Evolutionary conservation across 2,329 filamentous ascomycete genomes (phyloP).

Genomic region (Blumeriella jaapii): DNA sequence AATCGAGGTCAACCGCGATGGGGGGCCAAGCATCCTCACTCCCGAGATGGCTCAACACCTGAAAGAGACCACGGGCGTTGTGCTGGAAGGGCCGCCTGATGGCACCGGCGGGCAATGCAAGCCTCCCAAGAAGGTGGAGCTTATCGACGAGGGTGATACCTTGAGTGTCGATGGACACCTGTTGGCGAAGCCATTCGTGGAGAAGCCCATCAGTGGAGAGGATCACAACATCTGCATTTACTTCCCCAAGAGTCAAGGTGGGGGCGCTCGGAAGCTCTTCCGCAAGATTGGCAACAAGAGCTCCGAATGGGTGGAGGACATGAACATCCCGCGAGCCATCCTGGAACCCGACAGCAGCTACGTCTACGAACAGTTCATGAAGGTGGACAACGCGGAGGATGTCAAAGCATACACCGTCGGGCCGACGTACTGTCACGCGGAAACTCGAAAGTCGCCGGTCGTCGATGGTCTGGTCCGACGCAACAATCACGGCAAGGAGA

Average conservation of each 20-base stretch:
- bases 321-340: constrained; percentile 68
- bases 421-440: constrained; percentile 84
- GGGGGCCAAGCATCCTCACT: constrained; percentile 69
- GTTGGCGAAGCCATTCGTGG: constrained; percentile 88
- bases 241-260: constrained; percentile 76
- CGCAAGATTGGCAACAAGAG: constrained; percentile 98
- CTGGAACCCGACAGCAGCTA: constrained; percentile 75
- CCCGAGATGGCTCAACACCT: constrained; percentile 71
- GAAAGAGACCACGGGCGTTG: constrained; percentile 67
- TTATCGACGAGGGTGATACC: constrained; percentile 83
- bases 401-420: constrained; percentile 98
- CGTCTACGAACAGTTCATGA: constrained; percentile 94
- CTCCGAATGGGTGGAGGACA: constrained; percentile 76
- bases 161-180: constrained; percentile 74
- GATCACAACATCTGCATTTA: constrained; percentile 99
- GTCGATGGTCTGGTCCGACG: constrained; percentile 92
- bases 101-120: constrained; percentile 44
- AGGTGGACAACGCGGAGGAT: constrained; percentile 93
- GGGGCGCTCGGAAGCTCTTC: constrained; percentile 85
- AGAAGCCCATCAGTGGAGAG: constrained; percentile 96
- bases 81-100: constrained; percentile 57
- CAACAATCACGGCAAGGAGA: constrained; percentile 94
- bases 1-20: constrained; percentile 85
- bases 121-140: constrained; percentile 56
- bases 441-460: constrained; percentile 93